A percentile compares a stretch with the other conserved stretches of the same genome.
Conservation (phyloP, 2,329 filamentous ascomycete genomes). For the Neoascochyta sp. region DNA sequence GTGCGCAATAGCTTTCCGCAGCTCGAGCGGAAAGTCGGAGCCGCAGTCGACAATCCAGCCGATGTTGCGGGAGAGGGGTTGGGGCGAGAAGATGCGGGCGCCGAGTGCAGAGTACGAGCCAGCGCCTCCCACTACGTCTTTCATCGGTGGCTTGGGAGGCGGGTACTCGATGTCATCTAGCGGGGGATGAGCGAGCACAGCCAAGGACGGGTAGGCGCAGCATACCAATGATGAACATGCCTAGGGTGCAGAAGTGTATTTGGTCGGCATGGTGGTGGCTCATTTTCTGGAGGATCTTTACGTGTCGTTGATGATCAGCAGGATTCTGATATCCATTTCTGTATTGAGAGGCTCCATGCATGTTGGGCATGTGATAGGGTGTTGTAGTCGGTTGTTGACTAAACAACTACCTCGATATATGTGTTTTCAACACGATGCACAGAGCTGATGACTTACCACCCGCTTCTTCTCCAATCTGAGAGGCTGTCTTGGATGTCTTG, state of each 20-base stretch:
- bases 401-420: too few relatives aligned
- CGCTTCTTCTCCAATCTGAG: too few relatives aligned
- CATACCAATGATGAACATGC: constrained; percentile 62
- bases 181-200: constrained; percentile 11
- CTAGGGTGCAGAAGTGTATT: constrained; percentile 58
- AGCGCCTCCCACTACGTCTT: constrained; percentile 80
- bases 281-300: too few relatives aligned
- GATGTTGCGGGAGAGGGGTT: constrained; percentile 59
- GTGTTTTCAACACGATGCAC: too few relatives aligned
- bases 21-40: constrained; percentile 71
- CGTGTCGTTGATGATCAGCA: too few relatives aligned
- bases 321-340: too few relatives aligned
- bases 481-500: too few relatives aligned
- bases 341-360: too few relatives aligned
- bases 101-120: constrained; percentile 84
- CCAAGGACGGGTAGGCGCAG: constrained; percentile 7
- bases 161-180: constrained; percentile 88
- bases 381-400: too few relatives aligned
- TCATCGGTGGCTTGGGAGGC: constrained; percentile 63
- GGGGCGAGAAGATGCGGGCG: constrained; percentile 80
- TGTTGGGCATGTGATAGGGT: too few relatives aligned
- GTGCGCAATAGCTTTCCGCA: constrained; percentile 61
- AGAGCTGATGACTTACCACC: too few relatives aligned
- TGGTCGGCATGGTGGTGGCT: too few relatives aligned
- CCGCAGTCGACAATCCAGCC: constrained; percentile 92